These are phyloP conservation scores for Microdochium nivale DNA, from an alignment of 2,329 filamentous ascomycete genomes.

Conservation along the genomic window DNA sequence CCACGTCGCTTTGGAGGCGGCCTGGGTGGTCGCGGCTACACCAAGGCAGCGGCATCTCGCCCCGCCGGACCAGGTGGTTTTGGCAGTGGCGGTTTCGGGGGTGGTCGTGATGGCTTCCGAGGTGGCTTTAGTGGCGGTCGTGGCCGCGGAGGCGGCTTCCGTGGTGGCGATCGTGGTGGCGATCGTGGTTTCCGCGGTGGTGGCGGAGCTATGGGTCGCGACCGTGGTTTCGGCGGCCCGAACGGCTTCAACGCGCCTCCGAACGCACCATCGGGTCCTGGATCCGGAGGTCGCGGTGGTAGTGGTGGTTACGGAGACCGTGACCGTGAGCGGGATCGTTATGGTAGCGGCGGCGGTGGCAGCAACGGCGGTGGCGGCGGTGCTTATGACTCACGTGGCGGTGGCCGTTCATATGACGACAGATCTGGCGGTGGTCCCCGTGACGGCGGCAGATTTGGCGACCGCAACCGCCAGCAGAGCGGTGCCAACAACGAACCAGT, in stretches of 20 bases:
- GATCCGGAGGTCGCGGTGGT: constrained; percentile 38
- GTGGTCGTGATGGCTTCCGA: constrained; percentile 49
- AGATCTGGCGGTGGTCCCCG: constrained; percentile 40
- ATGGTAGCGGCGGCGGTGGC: constrained; percentile 36
- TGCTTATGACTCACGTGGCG: constrained; percentile 46
- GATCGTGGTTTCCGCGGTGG: constrained; percentile 37
- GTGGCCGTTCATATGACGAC: constrained; percentile 53
- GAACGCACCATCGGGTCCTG: constrained; percentile 53
- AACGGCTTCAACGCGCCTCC: constrained; percentile 43
- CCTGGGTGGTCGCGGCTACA: constrained; percentile 84
- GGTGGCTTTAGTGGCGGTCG: constrained; percentile 43
- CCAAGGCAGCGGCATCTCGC: constrained; percentile 66
- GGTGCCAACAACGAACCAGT: constrained; percentile 72
- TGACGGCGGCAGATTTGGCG: constrained; percentile 29
- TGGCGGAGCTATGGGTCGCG: constrained; percentile 30
- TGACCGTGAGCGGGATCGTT: constrained; percentile 37
- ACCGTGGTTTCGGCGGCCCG: constrained; percentile 36
- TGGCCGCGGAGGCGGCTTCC: constrained; percentile 33
- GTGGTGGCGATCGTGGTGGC: constrained; percentile 23
- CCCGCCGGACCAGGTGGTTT: constrained; percentile 57
- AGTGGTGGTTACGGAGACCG: constrained; percentile 30
- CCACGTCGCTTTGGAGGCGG: constrained; percentile 87
- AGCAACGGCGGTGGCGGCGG: constrained; percentile 37
- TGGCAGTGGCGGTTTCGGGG: constrained; percentile 45
- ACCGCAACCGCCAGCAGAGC: constrained; percentile 20